Evolutionary conservation across 2,329 filamentous ascomycete species (phyloP), one percentile per base, ranked within the genome.

Genomic region (Paecilomyces sp.): DNA sequence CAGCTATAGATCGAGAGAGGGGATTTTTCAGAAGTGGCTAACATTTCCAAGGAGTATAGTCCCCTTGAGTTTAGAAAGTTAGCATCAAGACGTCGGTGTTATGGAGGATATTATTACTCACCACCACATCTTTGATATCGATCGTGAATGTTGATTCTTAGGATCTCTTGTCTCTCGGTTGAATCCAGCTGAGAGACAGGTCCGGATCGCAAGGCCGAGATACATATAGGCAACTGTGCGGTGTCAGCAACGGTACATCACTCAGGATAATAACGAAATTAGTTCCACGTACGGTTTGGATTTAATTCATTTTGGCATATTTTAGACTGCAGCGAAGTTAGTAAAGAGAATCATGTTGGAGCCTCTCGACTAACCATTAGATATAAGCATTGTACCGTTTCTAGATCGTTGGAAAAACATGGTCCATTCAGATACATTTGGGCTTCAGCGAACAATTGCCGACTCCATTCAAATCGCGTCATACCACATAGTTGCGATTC

Each of bases 231-330:
- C 75, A 62, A 70, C 71, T 71, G n/a, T 47, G n/a, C 13, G 36
- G n/a, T 47, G n/a, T 47, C n/a, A 47, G 41, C 41, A 22, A 47
- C 36, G 13, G 13, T 41, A n/a, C 56, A 22, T 3, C 52, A 15
- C 28, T 31, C 30, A 18, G 34, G 15, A 31, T 2, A 2, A 25
- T 22, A 25, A 13, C 28, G 0, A 18, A 15, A 4, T 2, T 6
- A 13, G 13, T n/a, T 1, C 9, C 7, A 68, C 75, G 63, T 55
- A 79, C 77, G 69, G 60, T 81, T 77, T 5, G 77, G 77, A 56
- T 80, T 80, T 3, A 81, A 69, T 60, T 81, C 78, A 56, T 81
- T 80, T 59, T 81, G 79, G 61, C 78, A 81, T 3, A 81, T 73
- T 64, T 81, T 80, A 6, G 78, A 75, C 76, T 78, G 36, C 22